phyloP scores from a whole-genome alignment of 2,329 filamentous ascomycete genomes.

The Neofusicoccum ribis region DNA sequence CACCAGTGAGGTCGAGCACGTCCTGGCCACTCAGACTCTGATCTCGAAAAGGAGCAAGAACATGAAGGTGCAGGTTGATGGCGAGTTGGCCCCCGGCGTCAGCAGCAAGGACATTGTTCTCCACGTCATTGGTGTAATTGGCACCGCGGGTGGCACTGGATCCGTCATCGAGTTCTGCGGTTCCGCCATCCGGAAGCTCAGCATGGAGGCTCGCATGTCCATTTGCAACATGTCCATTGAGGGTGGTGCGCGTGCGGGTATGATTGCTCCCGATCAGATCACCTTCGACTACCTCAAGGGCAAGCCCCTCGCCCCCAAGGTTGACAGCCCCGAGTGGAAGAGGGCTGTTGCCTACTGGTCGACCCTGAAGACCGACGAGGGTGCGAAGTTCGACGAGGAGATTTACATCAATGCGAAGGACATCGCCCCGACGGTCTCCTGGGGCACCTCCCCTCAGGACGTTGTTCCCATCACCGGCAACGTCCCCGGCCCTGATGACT shows the following conservation, averaged over 20 bases:
- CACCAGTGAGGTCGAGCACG: slow-evolving; percentile 97
- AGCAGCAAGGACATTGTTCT: slow-evolving; percentile 96
- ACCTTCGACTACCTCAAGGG: slow-evolving; percentile 96
- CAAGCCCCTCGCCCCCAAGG: slow-evolving; percentile 81
- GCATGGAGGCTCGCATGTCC: slow-evolving; percentile 98
- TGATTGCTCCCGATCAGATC: slow-evolving; percentile 92
- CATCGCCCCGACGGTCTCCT: slow-evolving; percentile 89
- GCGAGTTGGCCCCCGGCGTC: slow-evolving; percentile 83
- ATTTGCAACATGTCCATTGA: slow-evolving; percentile 99
- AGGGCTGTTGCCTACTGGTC: slow-evolving; percentile 87
- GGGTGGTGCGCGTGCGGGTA: slow-evolving; percentile 89
- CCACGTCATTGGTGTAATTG: slow-evolving; percentile 88
- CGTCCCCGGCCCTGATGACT: slow-evolving; percentile 90
- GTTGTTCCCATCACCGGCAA: slow-evolving; percentile 89
- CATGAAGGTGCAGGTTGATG: slow-evolving; percentile 96
- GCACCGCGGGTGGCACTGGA: slow-evolving; percentile 91
- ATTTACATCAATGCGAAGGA: slow-evolving; percentile 90
- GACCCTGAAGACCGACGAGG: slow-evolving; percentile 79
- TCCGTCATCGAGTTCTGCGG: slow-evolving; percentile 97
- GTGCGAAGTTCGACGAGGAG: slow-evolving; percentile 85
- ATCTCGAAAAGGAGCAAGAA: slow-evolving; percentile 97
- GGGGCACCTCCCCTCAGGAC: slow-evolving; percentile 96
- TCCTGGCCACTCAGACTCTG: slow-evolving; percentile 92
- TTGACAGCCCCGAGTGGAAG: slow-evolving; percentile 84
- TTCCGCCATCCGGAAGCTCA: slow-evolving; percentile 83